Evolutionary conservation across 805 yeast genomes (phyloP).

Genomic region (Wickerhamomyces strasburgensis): DNA sequence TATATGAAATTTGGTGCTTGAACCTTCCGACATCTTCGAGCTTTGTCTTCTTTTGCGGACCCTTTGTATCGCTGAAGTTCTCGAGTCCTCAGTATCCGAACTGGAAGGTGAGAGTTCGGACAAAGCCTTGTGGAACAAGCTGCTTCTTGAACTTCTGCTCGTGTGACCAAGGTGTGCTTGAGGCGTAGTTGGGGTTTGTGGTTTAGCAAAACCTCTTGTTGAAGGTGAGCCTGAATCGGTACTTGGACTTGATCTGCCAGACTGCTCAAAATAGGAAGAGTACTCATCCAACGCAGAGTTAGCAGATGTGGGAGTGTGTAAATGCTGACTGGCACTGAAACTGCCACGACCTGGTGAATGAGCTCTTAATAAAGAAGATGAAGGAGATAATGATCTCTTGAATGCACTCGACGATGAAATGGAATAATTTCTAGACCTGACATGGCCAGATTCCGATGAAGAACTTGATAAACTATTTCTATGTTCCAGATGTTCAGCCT

Average conservation of each 20-base stretch:
- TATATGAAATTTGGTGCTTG: conserved; percentile 23
- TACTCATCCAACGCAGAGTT: conserved; percentile 31
- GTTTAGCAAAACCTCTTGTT: conserved; percentile 14
- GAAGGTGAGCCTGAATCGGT: conserved; percentile 27
- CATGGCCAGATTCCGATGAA: conserved; percentile 29
- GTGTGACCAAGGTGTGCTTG: conserved; percentile 10
- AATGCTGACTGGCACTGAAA: conserved; percentile 13
- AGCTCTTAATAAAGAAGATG: conserved; percentile 25
- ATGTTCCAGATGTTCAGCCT: conserved; percentile 64
- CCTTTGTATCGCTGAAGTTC: conserved; percentile 43
- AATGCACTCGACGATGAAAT: conserved; percentile 32
- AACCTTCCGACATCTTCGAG: conserved; percentile 29
- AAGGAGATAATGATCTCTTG: conserved; percentile 45
- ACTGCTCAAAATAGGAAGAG: conserved; percentile 19
- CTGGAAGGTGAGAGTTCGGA: conserved; percentile 44
- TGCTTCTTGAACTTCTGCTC: conserved; percentile 18
- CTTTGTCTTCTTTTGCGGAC: conserved; percentile 52
- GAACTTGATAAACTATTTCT: conserved; percentile 34
- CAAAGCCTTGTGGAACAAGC: conserved; percentile 21
- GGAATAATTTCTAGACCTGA: conserved; percentile 28
- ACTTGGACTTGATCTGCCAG: conserved; percentile 32
- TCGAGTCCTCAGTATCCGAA: conserved; percentile 64
- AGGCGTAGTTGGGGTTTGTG: conserved; percentile 19
- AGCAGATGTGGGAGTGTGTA: conserved; percentile 21
- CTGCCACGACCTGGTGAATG: conserved; percentile 29